Base-by-base conservation (phyloP, 2,329 filamentous ascomycete species). In the Nannizziopsis barbatae region DNA sequence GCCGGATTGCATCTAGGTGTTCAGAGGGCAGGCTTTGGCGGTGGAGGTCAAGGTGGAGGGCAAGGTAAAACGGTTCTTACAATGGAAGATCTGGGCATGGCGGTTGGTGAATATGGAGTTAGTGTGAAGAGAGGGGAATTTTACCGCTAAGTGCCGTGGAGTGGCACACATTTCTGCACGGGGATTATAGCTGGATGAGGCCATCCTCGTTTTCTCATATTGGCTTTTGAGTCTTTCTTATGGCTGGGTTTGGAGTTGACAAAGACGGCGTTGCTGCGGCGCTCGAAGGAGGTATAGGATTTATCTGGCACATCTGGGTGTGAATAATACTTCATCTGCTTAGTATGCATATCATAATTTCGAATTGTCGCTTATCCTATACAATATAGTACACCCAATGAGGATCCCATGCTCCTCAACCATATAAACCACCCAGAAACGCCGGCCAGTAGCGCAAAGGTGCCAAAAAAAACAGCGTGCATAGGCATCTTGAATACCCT, bases 61-160 rank as follows among this genome's bases (percentile, higher is more conserved):
- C 86, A 93, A 70, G 94, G 93, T 55, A 77, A 88, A 54, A 95
- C 92, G 14, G 90, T 98, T 48, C 74, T 98, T 53, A 96, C 92
- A 0, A 96, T 98, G 92, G 92, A 98, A 69, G 92, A 98, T 65
- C 67, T 98, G 59, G 92, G 92, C 12, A 96, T 96, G 88, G 92
- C 92, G 1, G 90, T 96, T 27, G 86, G 86, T 30, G 92, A 98
- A 73, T 98, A 96, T 64, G 92, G 92, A 1, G 88, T 98, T 45
- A 98, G 95, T 63, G 85, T 96, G 46, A 96, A 95, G 79, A 77
- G 92, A 55, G 89, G 90, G 62, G 92, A 98, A 71, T 98, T 96
- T 64, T 98, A 98, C 66, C 77, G 89, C 59, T 95, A 65, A 72
- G 11, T 10, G 17, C 2, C n/a, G 27, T 14, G 30, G 18, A 14